Conservation (phyloP, 2,329 filamentous ascomycete species). For the Penicillium sp. region DNA sequence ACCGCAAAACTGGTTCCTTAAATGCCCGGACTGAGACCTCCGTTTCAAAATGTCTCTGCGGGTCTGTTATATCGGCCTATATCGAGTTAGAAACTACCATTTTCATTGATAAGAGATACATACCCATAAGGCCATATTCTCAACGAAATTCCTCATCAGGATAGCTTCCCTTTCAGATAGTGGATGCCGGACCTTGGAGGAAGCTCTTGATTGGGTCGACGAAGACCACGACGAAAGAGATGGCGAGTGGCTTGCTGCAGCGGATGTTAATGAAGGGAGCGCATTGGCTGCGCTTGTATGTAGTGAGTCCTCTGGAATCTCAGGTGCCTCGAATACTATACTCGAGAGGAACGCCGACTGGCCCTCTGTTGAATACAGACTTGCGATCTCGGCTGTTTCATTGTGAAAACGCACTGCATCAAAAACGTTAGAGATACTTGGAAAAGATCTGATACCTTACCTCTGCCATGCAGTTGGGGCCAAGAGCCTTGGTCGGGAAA, state of each 20-base stretch:
- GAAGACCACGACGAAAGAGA: conserved; percentile 6
- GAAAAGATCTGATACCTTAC: conserved; percentile 7
- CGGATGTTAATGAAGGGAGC: background rate
- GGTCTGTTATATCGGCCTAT: conserved; percentile 36
- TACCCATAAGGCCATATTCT: conserved; percentile 38
- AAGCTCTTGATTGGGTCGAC: background rate
- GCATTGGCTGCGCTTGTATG: background rate
- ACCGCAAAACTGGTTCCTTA: conserved; percentile 33
- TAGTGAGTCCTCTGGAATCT: background rate
- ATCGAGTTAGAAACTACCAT: background rate
- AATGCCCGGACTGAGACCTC: conserved; percentile 34
- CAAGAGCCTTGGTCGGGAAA: conserved; percentile 20
- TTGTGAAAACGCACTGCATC: conserved; percentile 25
- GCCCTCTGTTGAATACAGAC: conserved; percentile 11
- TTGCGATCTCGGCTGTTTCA: conserved; percentile 22
- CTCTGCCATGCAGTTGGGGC: conserved; percentile 16
- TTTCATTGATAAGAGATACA: background rate
- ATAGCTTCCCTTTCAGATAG: conserved; percentile 24
- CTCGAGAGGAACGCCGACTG: background rate
- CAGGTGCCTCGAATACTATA: background rate
- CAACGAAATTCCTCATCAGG: conserved; percentile 33
- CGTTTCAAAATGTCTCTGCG: conserved; percentile 33
- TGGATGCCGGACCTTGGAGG: conserved; percentile 1
- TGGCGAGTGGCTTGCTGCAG: conserved; percentile 4
- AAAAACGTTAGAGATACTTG: background rate